These are phyloP conservation scores for Hericium erinaceus DNA, from an alignment of 768 basidiomycete species.

Conservation along the genomic window DNA sequence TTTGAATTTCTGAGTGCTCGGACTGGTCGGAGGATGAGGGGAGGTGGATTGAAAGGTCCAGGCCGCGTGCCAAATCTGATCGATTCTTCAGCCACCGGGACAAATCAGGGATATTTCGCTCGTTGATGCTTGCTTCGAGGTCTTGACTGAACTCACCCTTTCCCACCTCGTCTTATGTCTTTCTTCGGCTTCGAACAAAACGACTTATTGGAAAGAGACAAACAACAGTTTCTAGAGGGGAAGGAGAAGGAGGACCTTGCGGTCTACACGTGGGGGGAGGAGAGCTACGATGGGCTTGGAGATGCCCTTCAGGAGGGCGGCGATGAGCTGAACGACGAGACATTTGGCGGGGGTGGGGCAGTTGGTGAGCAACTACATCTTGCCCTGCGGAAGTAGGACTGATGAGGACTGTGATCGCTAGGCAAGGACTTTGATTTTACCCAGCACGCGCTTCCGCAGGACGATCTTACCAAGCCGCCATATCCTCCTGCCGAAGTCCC, in stretches of 20 bases:
- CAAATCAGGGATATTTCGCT: not conserved
- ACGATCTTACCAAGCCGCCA: constrained; percentile 11
- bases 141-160: not conserved
- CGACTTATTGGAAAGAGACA: constrained; percentile 52
- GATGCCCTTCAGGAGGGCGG: constrained; percentile 81
- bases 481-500: constrained; percentile 1
- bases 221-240: constrained; percentile 40
- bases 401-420: constrained; percentile 19
- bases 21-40: no score
- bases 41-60: no score
- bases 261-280: constrained; percentile 89
- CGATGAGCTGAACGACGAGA: constrained; percentile 95
- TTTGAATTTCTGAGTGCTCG: no score
- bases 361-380: constrained; percentile 51
- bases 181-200: constrained; percentile 71
- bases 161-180: constrained; percentile 38
- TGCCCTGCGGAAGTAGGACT: not conserved
- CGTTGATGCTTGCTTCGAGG: not conserved
- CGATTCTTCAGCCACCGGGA: not conserved
- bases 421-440: constrained; percentile 92
- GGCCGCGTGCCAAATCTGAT: no score
- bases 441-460: constrained; percentile 28
- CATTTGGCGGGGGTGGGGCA: constrained; percentile 66
- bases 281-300: constrained; percentile 83
- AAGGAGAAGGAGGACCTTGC: constrained; percentile 70